phyloP scores from a whole-genome alignment of 108 stramenopile species.

The Conticribra weissflogii region DNA sequence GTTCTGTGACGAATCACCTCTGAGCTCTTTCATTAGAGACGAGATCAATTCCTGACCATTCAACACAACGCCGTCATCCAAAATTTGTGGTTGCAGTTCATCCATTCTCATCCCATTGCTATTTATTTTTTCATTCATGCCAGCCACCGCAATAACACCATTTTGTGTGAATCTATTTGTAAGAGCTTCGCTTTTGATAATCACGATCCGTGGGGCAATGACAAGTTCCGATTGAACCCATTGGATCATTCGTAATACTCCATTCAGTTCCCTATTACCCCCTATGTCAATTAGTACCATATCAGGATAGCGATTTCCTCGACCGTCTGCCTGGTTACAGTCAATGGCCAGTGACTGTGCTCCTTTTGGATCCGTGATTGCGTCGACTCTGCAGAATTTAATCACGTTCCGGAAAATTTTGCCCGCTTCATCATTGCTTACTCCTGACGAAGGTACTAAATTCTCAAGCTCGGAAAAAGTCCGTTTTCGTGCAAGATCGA shows the following conservation, averaged over 20 bases:
- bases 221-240: conserved; percentile 68
- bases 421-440: conserved; percentile 6
- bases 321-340: background rate
- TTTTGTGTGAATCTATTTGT: conserved; percentile 28
- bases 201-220: conserved; percentile 45
- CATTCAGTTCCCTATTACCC: conserved; percentile 73
- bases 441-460: background rate
- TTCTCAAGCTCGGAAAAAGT: conserved; percentile 11
- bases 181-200: conserved; percentile 80
- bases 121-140: background rate
- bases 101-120: background rate
- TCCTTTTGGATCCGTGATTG: conserved; percentile 64
- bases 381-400: conserved; percentile 55
- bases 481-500: conserved; percentile 37
- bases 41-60: conserved; percentile 42
- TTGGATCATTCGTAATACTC: conserved; percentile 65
- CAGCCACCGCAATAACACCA: background rate
- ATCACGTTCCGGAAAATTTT: conserved; percentile 15
- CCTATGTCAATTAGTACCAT: conserved; percentile 84
- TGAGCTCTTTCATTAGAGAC: conserved; percentile 11
- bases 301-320: conserved; percentile 25
- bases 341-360: conserved; percentile 31
- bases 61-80: conserved; percentile 19
- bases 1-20: conserved; percentile 1
- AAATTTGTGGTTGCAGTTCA: conserved; percentile 1